Percentiles rank a stretch among this genome's conserved stretches.
phyloP scores from a whole-genome alignment of 768 basidiomycete genomes.

The Amyloporia xantha region DNA sequence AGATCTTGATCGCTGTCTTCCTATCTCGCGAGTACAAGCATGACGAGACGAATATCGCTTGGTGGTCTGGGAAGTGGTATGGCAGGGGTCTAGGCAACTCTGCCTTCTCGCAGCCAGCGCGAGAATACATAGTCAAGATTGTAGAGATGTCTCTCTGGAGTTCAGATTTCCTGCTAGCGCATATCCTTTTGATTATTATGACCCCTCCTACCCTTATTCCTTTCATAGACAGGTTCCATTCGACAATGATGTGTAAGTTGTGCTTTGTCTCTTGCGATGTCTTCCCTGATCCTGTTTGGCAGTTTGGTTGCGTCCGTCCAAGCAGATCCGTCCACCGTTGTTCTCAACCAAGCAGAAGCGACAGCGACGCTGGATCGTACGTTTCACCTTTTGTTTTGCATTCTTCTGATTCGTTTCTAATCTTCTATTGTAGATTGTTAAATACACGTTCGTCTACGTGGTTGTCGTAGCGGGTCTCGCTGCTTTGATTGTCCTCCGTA shows the following conservation, averaged over 20 bases:
- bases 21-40: constrained; percentile 97
- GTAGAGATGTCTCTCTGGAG: constrained; percentile 97
- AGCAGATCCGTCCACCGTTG: constrained; percentile 88
- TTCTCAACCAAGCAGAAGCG: constrained; percentile 94
- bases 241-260: constrained; percentile 83
- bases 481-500: constrained; percentile 78
- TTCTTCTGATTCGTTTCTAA: constrained; percentile 4
- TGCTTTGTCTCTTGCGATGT: constrained; percentile 2
- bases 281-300: constrained; percentile 2
- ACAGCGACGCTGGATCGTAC: constrained; percentile 84
- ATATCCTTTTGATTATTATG: constrained; percentile 81
- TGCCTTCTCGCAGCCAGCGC: constrained; percentile 90
- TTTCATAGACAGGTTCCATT: constrained; percentile 82
- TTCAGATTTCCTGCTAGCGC: constrained; percentile 86
- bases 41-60: constrained; percentile 95
- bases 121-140: constrained; percentile 97
- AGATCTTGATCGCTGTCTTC: constrained; percentile 90
- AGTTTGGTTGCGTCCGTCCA: constrained; percentile 96
- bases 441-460: constrained; percentile 80
- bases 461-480: constrained; percentile 70
- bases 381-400: constrained; percentile 18
- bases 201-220: constrained; percentile 83
- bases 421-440: constrained; percentile 52
- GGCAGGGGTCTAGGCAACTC: constrained; percentile 88
- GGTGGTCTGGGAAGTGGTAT: constrained; percentile 99